Percentiles rank a stretch among this genome's conserved stretches.
These are phyloP conservation scores for Platanthera zijinensis DNA, from an alignment of 106 monocot genomes.

Conservation along the genomic window DNA sequence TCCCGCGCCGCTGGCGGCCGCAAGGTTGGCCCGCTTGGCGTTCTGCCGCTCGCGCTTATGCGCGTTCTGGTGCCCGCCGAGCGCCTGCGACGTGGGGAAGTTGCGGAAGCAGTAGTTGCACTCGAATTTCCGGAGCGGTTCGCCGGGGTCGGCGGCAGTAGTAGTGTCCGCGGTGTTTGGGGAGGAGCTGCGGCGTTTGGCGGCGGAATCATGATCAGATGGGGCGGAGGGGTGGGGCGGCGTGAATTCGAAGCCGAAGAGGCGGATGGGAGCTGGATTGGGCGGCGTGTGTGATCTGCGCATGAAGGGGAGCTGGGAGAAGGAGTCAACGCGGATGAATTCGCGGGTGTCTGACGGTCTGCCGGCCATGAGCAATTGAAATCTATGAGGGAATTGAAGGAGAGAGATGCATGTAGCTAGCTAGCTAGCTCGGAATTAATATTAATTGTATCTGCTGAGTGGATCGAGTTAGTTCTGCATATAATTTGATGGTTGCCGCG, in stretches of 20 bases:
- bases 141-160: neutral
- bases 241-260: slow-evolving; percentile 63
- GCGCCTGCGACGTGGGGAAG: slow-evolving; percentile 91
- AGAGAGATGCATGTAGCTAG: too few species aligned
- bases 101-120: slow-evolving; percentile 93
- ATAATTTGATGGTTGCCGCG: too few species aligned
- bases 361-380: neutral
- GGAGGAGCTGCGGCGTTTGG: neutral
- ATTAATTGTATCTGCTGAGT: too few species aligned
- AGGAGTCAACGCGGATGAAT: slow-evolving; percentile 70
- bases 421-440: too few species aligned
- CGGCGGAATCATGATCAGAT: neutral
- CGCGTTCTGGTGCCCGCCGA: slow-evolving; percentile 80
- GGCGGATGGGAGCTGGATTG: slow-evolving; percentile 22
- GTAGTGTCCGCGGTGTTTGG: too few species aligned
- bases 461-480: too few species aligned
- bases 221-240: neutral
- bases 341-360: slow-evolving; percentile 25
- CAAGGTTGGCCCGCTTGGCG: slow-evolving; percentile 41
- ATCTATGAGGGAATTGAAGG: too few species aligned
- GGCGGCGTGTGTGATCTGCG: slow-evolving; percentile 15
- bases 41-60: slow-evolving; percentile 82
- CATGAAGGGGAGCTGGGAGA: slow-evolving; percentile 87
- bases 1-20: neutral
- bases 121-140: slow-evolving; percentile 51